A percentile compares a stretch with the other conserved stretches of the same genome.
phyloP scores from a whole-genome alignment of 2,329 filamentous ascomycete genomes.

The Plenodomus biglobosus region DNA sequence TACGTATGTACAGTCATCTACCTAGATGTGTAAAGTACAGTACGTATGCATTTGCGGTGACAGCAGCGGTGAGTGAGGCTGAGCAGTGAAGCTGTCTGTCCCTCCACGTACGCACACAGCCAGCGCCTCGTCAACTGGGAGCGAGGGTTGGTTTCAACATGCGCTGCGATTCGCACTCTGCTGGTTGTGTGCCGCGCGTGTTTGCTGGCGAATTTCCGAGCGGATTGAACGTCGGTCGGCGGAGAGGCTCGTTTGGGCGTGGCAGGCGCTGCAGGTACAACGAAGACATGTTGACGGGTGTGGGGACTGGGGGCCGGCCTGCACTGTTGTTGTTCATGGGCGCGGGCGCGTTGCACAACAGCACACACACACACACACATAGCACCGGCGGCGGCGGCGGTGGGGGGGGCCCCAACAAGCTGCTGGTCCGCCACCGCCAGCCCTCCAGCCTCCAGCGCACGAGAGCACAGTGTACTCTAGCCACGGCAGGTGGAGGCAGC shows the following conservation, averaged over 20 bases:
- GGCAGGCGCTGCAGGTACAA: slow-evolving; percentile 12
- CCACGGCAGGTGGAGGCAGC: too few species aligned
- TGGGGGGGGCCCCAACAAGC: too few species aligned
- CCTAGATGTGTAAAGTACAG: not conserved
- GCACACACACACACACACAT: not conserved
- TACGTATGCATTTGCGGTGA: not conserved
- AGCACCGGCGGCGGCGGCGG: too few species aligned
- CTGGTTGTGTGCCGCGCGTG: slow-evolving; percentile 1
- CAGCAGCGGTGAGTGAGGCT: not conserved
- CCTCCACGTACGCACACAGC: not conserved
- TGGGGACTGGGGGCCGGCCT: not conserved
- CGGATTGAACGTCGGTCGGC: slow-evolving; percentile 4
- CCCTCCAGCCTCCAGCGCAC: not conserved
- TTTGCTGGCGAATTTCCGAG: slow-evolving; percentile 13
- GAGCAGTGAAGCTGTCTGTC: not conserved
- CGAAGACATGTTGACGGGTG: not conserved
- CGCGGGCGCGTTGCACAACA: not conserved
- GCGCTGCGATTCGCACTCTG: not conserved
- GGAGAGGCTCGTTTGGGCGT: slow-evolving; percentile 9
- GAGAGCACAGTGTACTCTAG: not conserved
- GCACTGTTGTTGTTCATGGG: not conserved
- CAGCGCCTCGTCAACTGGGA: not conserved
- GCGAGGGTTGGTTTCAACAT: not conserved
- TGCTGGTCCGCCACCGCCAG: too few species aligned
- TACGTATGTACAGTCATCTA: not conserved